Evolutionary conservation across 129 eudicot species (phyloP).

Genomic region (Gnaphalium uliginosum): DNA sequence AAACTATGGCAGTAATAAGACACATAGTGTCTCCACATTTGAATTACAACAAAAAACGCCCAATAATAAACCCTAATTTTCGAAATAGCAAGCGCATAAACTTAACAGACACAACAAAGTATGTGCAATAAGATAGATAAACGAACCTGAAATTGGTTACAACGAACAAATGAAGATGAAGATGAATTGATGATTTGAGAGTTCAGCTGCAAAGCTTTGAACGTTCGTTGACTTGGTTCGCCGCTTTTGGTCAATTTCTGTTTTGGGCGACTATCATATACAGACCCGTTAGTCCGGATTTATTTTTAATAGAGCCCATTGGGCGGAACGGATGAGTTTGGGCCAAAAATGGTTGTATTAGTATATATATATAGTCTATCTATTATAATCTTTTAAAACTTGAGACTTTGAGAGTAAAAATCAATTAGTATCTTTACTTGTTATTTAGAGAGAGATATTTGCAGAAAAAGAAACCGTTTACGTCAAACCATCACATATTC

Average conservation of each 20-base stretch:
- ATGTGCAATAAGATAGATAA: background rate
- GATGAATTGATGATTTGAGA: background rate
- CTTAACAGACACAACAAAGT: background rate
- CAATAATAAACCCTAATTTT: background rate
- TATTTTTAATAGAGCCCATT: background rate
- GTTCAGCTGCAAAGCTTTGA: background rate
- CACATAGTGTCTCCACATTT: background rate
- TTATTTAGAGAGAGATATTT: too few relatives aligned
- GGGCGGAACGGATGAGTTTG: background rate
- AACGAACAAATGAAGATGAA: conserved; percentile 7
- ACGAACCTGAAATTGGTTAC: background rate
- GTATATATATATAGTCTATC: too few relatives aligned
- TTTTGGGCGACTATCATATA: background rate
- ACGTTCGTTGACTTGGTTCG: background rate
- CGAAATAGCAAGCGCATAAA: background rate
- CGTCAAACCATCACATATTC: too few relatives aligned
- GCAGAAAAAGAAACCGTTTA: too few relatives aligned
- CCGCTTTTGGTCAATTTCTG: background rate
- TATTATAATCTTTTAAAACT: too few relatives aligned
- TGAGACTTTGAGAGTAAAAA: too few relatives aligned
- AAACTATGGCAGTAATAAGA: background rate
- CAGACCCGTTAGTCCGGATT: background rate
- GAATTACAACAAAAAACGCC: background rate
- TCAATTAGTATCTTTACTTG: too few relatives aligned
- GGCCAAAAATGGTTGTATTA: background rate